Evolutionary conservation across 768 basidiomycete genomes (phyloP).

Genomic region (Tylopilus vinaceipallidus): DNA sequence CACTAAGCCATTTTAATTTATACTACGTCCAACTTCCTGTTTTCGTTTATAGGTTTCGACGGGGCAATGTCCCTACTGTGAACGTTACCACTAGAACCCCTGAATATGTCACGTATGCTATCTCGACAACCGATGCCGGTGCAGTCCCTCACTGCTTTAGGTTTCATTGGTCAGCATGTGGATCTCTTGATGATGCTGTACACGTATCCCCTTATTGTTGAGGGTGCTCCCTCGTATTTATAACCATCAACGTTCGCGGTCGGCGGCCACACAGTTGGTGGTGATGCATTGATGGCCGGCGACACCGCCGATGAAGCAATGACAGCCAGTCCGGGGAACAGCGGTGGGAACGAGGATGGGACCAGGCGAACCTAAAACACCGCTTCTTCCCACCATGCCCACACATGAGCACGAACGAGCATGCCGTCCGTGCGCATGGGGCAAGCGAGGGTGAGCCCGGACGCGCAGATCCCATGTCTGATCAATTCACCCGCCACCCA

Average conservation of each 20-base stretch:
- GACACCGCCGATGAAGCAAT: conserved; percentile 6
- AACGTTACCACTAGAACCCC: conserved; percentile 51
- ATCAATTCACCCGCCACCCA: conserved; percentile 13
- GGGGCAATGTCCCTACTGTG: conserved; percentile 37
- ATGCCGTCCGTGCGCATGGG: conserved; percentile 14
- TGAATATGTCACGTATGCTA: conserved; percentile 51
- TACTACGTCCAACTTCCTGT: conserved; percentile 50
- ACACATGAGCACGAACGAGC: conserved; percentile 9
- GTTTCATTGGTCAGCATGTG: conserved; percentile 60
- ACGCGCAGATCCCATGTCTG: conserved; percentile 13
- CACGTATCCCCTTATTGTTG: conserved; percentile 39
- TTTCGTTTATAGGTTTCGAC: conserved; percentile 54
- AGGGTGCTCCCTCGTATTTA: conserved; percentile 6
- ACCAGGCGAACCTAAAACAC: conserved; percentile 15
- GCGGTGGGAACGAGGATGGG: conserved; percentile 8
- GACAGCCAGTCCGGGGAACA: conserved; percentile 2
- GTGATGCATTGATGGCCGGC: conserved; percentile 2
- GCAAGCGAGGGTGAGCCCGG: not conserved
- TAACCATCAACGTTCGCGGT: conserved; percentile 32
- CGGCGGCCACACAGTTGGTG: conserved; percentile 11
- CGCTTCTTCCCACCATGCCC: conserved; percentile 23
- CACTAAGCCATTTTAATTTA: conserved; percentile 38
- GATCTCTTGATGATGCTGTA: conserved; percentile 55
- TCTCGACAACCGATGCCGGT: conserved; percentile 55
- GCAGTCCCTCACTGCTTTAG: conserved; percentile 56